These are phyloP conservation scores for Dictyophora rubrovolvata DNA, from an alignment of 768 basidiomycete species.

Conservation along the genomic window DNA sequence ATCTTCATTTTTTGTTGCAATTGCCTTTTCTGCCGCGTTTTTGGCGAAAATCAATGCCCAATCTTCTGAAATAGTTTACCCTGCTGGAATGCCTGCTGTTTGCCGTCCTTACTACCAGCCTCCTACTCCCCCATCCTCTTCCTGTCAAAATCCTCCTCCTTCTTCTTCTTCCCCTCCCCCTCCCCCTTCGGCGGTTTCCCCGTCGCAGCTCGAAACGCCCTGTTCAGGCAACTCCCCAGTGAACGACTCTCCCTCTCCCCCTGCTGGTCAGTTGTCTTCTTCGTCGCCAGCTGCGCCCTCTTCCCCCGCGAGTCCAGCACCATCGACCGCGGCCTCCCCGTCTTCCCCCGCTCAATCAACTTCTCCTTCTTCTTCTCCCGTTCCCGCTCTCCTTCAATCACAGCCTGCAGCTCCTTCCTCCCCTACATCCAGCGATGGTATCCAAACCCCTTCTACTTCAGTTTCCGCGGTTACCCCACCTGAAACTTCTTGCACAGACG, in stretches of 20 bases:
- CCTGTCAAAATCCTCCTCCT: background rate
- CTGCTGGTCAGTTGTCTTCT: no score
- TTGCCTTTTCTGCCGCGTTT: background rate
- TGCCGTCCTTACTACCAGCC: conserved; percentile 3
- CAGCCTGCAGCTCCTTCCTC: background rate
- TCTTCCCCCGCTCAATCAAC: background rate
- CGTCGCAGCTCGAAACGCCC: background rate
- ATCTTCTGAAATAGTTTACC: background rate
- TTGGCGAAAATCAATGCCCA: background rate
- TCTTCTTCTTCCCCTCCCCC: background rate
- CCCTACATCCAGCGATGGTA: no score
- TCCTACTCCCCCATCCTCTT: background rate
- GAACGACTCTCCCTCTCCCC: background rate
- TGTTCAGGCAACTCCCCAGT: background rate
- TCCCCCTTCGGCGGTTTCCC: background rate
- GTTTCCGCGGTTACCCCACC: background rate
- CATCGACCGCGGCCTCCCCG: background rate
- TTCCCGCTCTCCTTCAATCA: background rate
- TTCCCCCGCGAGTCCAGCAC: background rate
- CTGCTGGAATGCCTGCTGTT: conserved; percentile 2
- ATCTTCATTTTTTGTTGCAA: background rate
- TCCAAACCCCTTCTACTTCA: background rate
- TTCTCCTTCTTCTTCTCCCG: background rate
- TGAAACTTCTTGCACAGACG: background rate
- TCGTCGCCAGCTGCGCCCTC: background rate